These are phyloP conservation scores for Diutina catenulata DNA, from an alignment of 1,139 yeast genomes.

Conservation along the genomic window DNA sequence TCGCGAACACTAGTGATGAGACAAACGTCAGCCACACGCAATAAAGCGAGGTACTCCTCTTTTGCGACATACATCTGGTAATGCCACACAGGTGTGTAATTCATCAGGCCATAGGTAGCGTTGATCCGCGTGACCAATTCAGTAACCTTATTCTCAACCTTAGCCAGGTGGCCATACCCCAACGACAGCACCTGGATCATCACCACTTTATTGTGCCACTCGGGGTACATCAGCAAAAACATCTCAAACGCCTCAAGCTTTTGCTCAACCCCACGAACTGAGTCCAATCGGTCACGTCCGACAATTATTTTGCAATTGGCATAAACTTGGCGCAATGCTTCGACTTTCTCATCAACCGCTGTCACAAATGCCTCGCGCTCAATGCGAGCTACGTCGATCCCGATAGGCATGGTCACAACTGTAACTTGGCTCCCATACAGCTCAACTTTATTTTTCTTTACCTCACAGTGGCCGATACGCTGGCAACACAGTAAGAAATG, in stretches of 20 bases:
- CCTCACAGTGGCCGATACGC: conserved; percentile 65
- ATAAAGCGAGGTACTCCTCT: conserved; percentile 79
- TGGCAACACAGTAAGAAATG: conserved; percentile 88
- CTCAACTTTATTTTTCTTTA: conserved; percentile 42
- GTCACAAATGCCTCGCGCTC: conserved; percentile 43
- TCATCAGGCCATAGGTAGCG: conserved; percentile 68
- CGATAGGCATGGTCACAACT: conserved; percentile 72
- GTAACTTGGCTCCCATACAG: conserved; percentile 71
- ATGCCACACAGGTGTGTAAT: conserved; percentile 78
- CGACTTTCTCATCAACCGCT: conserved; percentile 25
- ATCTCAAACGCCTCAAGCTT: conserved; percentile 72
- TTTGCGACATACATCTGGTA: conserved; percentile 82
- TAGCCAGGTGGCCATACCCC: conserved; percentile 35
- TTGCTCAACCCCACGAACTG: conserved; percentile 75
- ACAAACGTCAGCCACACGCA: conserved; percentile 84
- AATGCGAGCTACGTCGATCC: conserved; percentile 61
- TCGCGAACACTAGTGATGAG: conserved; percentile 85
- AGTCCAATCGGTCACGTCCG: conserved; percentile 73
- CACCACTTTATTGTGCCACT: conserved; percentile 81
- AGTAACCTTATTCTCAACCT: conserved; percentile 65
- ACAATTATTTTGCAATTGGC: conserved; percentile 66
- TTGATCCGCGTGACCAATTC: conserved; percentile 74
- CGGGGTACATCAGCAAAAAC: conserved; percentile 82
- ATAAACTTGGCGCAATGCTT: conserved; percentile 53
- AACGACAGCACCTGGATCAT: conserved; percentile 89